These are phyloP conservation scores for Ramaria rubella DNA, from an alignment of 768 basidiomycete genomes.

Conservation along the genomic window DNA sequence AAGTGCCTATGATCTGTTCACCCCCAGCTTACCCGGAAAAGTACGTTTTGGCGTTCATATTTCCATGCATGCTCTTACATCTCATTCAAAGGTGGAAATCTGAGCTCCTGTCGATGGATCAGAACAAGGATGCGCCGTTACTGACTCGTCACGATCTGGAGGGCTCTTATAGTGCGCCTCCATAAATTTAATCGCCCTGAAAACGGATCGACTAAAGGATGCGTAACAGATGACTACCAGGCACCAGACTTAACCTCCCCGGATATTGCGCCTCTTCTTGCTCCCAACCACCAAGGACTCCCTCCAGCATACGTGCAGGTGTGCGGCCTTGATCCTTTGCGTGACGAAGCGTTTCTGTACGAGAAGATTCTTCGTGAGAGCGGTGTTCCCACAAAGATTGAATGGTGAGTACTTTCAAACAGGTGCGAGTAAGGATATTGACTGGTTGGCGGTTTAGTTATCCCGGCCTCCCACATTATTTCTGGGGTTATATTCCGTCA, in stretches of 20 bases:
- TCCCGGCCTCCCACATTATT: no score
- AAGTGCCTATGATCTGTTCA: constrained; percentile 17
- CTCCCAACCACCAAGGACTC: constrained; percentile 16
- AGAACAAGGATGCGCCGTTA: constrained; percentile 16
- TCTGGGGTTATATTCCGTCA: no score
- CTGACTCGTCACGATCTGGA: constrained; percentile 8
- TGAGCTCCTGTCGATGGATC: constrained; percentile 18
- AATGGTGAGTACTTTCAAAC: no score
- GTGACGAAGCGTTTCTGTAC: constrained; percentile 26
- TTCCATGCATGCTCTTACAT: not conserved
- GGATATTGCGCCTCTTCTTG: constrained; percentile 18
- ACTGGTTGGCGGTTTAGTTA: no score
- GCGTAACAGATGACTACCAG: not conserved
- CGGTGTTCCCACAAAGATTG: constrained; percentile 19
- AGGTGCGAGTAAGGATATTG: no score
- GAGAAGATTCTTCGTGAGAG: constrained; percentile 19
- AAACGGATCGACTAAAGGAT: no score
- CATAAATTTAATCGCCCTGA: no score
- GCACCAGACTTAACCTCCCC: not conserved
- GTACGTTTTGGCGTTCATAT: constrained; percentile 11
- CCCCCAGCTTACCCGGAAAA: constrained; percentile 18
- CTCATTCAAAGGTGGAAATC: constrained; percentile 14
- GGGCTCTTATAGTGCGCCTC: no score
- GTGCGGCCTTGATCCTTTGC: constrained; percentile 20
- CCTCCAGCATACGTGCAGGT: constrained; percentile 22